These are phyloP conservation scores for Podosphaera aphanis DNA, from an alignment of 2,329 filamentous ascomycete species.

Conservation along the genomic window DNA sequence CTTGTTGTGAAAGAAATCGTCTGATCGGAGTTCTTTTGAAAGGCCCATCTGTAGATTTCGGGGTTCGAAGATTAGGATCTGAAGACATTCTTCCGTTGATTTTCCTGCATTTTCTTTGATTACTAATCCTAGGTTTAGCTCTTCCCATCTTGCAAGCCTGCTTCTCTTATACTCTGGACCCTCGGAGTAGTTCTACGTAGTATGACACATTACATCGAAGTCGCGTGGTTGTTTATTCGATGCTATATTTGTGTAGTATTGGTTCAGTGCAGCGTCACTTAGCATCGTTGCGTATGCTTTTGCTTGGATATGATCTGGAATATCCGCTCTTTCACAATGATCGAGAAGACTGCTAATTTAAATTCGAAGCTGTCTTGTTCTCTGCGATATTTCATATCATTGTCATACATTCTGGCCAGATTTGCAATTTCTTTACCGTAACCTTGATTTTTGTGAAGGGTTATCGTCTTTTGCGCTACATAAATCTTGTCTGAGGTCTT, in stretches of 20 bases:
- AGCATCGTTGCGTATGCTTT: not conserved
- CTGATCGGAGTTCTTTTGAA: not conserved
- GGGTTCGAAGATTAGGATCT: not conserved
- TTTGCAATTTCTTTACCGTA: not conserved
- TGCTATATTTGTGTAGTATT: not conserved
- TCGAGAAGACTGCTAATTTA: not conserved
- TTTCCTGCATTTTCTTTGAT: not conserved
- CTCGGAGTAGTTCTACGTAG: not conserved
- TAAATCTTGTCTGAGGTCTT: not conserved
- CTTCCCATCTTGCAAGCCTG: not conserved
- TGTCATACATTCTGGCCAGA: not conserved
- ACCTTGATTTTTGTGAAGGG: slow-evolving; percentile 1
- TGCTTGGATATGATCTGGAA: not conserved
- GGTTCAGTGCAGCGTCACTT: not conserved
- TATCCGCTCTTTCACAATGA: not conserved
- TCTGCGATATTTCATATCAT: not conserved
- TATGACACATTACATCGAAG: not conserved
- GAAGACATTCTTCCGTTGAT: not conserved
- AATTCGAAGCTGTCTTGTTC: not conserved
- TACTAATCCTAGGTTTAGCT: not conserved
- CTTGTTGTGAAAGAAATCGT: not conserved
- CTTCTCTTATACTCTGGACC: not conserved
- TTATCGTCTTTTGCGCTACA: slow-evolving; percentile 1
- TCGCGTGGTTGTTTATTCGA: not conserved
- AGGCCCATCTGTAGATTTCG: not conserved